phyloP scores from a whole-genome alignment of 495 filamentous ascomycete genomes.

The Penicillium angulare region DNA sequence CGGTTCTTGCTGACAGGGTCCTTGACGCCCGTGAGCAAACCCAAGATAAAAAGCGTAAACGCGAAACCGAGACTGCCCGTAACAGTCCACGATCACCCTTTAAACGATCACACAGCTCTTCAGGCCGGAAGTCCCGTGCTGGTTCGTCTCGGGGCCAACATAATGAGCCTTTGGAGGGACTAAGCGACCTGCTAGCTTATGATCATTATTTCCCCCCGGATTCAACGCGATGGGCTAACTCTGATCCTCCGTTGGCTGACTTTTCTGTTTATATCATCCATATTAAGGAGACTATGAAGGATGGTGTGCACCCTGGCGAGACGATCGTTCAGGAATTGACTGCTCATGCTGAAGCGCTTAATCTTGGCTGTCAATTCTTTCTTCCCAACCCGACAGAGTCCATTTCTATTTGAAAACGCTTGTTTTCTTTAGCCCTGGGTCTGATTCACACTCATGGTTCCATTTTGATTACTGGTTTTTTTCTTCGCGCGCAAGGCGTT shows the following conservation, averaged over 20 bases:
- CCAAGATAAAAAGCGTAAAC: not conserved
- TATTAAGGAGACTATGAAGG: conserved; percentile 70
- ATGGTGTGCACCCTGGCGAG: conserved; percentile 60
- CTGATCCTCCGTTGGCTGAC: conserved; percentile 46
- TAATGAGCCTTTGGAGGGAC: conserved; percentile 6
- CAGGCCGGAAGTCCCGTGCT: not conserved
- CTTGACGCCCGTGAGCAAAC: conserved; percentile 18
- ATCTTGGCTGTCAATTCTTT: conserved; percentile 76
- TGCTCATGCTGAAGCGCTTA: conserved; percentile 56
- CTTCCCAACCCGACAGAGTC: conserved; percentile 57
- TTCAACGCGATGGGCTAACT: conserved; percentile 19
- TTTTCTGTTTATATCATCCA: conserved; percentile 75
- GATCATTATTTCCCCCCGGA: conserved; percentile 15
- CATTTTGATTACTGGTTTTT: no score
- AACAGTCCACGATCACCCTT: conserved; percentile 27
- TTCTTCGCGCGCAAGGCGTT: no score
- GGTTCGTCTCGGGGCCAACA: not conserved
- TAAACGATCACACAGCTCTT: conserved; percentile 12
- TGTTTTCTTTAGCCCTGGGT: not conserved
- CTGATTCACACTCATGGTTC: no score
- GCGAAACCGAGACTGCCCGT: no score
- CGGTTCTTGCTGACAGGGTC: conserved; percentile 66
- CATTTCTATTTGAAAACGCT: conserved; percentile 34
- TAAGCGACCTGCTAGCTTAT: conserved; percentile 6
- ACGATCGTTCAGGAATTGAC: conserved; percentile 66